These are phyloP conservation scores for Termitomyces sp. DNA, from an alignment of 768 basidiomycete genomes.

Conservation along the genomic window DNA sequence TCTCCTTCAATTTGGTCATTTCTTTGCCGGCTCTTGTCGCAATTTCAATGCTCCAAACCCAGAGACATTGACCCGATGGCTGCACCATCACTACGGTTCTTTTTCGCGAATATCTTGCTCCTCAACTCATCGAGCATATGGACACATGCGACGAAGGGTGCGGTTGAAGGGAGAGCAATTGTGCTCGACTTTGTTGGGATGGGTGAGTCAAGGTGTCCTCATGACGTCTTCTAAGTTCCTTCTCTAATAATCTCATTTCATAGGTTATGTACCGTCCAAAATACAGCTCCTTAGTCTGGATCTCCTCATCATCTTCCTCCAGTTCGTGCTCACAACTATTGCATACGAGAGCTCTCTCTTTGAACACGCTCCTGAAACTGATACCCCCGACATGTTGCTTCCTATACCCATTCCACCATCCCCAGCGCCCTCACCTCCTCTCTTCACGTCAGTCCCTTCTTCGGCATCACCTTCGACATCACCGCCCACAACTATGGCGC, in stretches of 20 bases:
- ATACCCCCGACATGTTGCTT: slow-evolving; percentile 36
- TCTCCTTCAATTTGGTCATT: slow-evolving; percentile 63
- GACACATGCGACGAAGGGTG: slow-evolving; percentile 51
- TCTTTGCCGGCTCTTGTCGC: slow-evolving; percentile 51
- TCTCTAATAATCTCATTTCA: neutral
- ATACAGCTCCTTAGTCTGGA: slow-evolving; percentile 65
- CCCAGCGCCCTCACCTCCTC: slow-evolving; percentile 16
- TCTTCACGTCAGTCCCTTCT: slow-evolving; percentile 21
- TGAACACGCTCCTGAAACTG: slow-evolving; percentile 32
- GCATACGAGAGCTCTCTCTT: slow-evolving; percentile 59
- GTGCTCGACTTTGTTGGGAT: slow-evolving; percentile 79
- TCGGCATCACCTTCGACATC: slow-evolving; percentile 18
- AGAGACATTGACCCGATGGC: slow-evolving; percentile 55
- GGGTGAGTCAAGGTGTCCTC: slow-evolving; percentile 42
- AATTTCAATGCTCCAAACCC: slow-evolving; percentile 65
- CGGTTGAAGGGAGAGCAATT: slow-evolving; percentile 56
- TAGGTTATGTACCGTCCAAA: slow-evolving; percentile 62
- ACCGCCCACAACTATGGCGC: slow-evolving; percentile 18
- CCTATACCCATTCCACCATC: slow-evolving; percentile 25
- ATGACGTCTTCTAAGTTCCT: neutral
- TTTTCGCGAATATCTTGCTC: slow-evolving; percentile 53
- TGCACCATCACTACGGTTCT: slow-evolving; percentile 62
- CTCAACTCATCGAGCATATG: slow-evolving; percentile 61
- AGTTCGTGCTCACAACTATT: slow-evolving; percentile 62
- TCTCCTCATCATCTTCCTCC: slow-evolving; percentile 62